Evolutionary conservation across 345 rosid species (phyloP).

Genomic region (Eucalyptus decipiens): DNA sequence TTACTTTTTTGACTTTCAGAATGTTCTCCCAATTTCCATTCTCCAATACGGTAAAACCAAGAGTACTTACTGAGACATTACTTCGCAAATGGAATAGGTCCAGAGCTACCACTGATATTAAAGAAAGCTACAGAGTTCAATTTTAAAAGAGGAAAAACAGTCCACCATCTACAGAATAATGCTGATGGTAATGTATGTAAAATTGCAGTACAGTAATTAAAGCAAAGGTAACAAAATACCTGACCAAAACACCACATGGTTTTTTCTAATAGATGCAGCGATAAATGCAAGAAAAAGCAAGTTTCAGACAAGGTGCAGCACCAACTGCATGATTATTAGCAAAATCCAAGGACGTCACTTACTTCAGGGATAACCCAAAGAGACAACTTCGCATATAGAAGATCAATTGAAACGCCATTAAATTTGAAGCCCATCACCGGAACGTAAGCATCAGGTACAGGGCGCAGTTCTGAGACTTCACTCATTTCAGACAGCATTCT

Average conservation of each 20-base stretch:
- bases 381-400: conserved; percentile 85
- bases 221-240: neutral
- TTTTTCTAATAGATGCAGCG: neutral
- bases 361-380: conserved; percentile 97
- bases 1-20: neutral
- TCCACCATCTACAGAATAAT: neutral
- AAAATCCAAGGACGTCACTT: conserved; percentile 9
- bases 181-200: neutral
- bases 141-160: neutral
- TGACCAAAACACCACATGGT: neutral
- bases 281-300: neutral
- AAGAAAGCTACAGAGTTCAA: neutral
- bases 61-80: neutral
- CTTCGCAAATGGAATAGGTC: neutral
- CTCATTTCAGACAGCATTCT: conserved; percentile 84
- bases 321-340: neutral
- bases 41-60: neutral
- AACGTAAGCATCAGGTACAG: conserved; percentile 98
- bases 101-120: neutral
- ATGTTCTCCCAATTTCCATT: neutral
- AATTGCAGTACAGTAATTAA: neutral
- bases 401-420: conserved; percentile 87
- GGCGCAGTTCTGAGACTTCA: conserved; percentile 92
- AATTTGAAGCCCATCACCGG: conserved; percentile 88
- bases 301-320: neutral